These are phyloP conservation scores for Paraurostyla sp. DNA, from an alignment of 73 alveolate genomes.

Conservation along the genomic window DNA sequence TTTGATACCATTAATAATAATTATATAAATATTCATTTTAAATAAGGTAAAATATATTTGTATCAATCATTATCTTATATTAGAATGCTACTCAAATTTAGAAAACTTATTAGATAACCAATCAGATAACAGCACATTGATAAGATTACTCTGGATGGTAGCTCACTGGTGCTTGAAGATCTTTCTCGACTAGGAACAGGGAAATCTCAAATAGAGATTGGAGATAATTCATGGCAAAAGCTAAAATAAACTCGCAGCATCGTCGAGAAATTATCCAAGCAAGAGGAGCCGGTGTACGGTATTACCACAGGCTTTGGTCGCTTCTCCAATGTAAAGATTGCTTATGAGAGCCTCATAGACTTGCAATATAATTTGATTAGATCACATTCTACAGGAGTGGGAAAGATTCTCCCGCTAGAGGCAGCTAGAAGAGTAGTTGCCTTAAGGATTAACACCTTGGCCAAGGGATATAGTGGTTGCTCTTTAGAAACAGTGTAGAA, in stretches of 20 bases:
- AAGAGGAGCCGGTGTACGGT: slow-evolving; percentile 67
- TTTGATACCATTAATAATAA: too few species aligned
- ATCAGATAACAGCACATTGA: neutral
- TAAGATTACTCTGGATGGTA: slow-evolving; percentile 46
- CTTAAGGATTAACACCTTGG: slow-evolving; percentile 70
- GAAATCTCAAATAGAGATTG: neutral
- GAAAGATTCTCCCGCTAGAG: slow-evolving; percentile 59
- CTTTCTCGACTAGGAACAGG: neutral
- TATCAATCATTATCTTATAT: too few species aligned
- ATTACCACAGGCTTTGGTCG: slow-evolving; percentile 81
- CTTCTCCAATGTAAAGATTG: slow-evolving; percentile 67
- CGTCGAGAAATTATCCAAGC: slow-evolving; percentile 23
- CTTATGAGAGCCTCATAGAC: slow-evolving; percentile 61
- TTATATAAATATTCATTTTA: too few species aligned
- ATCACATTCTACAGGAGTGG: slow-evolving; percentile 79
- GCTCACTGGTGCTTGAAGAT: slow-evolving; percentile 30
- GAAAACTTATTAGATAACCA: slow-evolving; percentile 31
- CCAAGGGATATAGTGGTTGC: slow-evolving; percentile 80
- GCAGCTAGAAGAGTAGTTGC: slow-evolving; percentile 61
- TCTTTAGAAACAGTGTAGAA: slow-evolving; percentile 31
- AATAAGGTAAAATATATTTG: too few species aligned
- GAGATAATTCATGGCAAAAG: slow-evolving; percentile 39
- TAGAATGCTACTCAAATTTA: slow-evolving; percentile 21
- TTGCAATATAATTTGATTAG: slow-evolving; percentile 74
- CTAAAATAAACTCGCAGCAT: slow-evolving; percentile 20